Conservation (phyloP, 768 basidiomycete species). For the Myochromella boudieri region DNA sequence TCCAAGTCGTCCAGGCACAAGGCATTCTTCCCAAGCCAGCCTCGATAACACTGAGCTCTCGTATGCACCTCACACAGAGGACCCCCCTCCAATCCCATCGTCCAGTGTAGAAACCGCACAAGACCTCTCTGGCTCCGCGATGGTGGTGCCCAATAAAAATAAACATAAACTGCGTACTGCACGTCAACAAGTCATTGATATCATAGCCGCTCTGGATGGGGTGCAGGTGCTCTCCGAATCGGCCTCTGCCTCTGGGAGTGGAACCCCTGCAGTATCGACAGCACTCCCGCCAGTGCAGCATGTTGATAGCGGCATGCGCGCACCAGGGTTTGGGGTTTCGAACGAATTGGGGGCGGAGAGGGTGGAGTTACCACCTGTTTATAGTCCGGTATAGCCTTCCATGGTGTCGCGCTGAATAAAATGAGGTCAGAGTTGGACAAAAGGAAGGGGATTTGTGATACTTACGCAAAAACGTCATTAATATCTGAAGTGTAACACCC, state of each 20-base stretch:
- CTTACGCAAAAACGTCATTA: no score
- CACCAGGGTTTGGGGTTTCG: slow-evolving; percentile 6
- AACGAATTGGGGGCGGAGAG: not conserved
- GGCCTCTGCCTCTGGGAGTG: not conserved
- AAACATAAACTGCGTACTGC: slow-evolving; percentile 1
- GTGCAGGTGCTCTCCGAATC: not conserved
- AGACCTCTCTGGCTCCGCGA: no score
- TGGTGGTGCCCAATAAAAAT: no score
- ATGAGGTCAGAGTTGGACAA: no score
- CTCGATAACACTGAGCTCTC: slow-evolving; percentile 1
- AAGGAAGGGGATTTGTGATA: no score
- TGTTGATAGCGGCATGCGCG: slow-evolving; percentile 28
- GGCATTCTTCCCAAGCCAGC: slow-evolving; percentile 8
- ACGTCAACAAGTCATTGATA: no score
- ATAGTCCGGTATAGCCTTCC: slow-evolving; percentile 23
- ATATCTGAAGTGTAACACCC: no score
- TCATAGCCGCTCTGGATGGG: not conserved
- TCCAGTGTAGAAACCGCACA: no score
- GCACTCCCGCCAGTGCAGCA: slow-evolving; percentile 18
- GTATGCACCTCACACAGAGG: not conserved
- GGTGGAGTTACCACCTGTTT: slow-evolving; percentile 31
- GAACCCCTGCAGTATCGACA: not conserved
- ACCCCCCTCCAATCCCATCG: slow-evolving; percentile 5
- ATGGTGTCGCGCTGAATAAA: no score
- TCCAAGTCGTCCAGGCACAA: slow-evolving; percentile 7